Percentiles rank a stretch among this genome's conserved stretches.
These are phyloP conservation scores for Hirsutella thompsonii DNA, from an alignment of 2,329 filamentous ascomycete genomes.

Conservation along the genomic window DNA sequence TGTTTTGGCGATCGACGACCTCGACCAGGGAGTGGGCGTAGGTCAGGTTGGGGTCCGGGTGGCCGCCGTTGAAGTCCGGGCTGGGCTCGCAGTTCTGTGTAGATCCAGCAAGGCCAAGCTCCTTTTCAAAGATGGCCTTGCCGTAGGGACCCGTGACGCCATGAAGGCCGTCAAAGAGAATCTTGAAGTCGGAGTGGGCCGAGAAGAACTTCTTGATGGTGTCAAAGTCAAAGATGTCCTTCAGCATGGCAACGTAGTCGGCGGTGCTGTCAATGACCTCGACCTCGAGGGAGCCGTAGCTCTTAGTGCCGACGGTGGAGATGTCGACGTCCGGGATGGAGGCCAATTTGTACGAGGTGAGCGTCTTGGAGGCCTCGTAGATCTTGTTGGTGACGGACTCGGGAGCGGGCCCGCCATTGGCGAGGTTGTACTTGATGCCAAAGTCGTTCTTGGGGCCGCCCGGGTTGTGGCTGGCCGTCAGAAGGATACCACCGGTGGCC, in stretches of 20 bases:
- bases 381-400: conserved; percentile 98
- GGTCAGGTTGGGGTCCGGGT: conserved; percentile 95
- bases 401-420: conserved; percentile 90
- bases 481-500: conserved; percentile 88
- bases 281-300: conserved; percentile 77
- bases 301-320: conserved; percentile 66
- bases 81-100: conserved; percentile 88
- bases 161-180: conserved; percentile 87
- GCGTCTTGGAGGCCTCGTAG: conserved; percentile 77
- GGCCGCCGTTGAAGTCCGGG: conserved; percentile 92
- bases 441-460: conserved; percentile 93
- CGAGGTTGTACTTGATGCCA: conserved; percentile 98
- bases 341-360: conserved; percentile 85
- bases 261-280: conserved; percentile 88
- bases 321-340: conserved; percentile 82
- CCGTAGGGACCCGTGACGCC: conserved; percentile 96
- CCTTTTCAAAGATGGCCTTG: conserved; percentile 85
- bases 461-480: conserved; percentile 97
- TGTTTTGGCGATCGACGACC: conserved; percentile 76
- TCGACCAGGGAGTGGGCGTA: conserved; percentile 94
- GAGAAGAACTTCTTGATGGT: conserved; percentile 90
- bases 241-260: conserved; percentile 91
- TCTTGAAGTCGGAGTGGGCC: conserved; percentile 81
- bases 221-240: conserved; percentile 97
- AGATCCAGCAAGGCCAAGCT: conserved; percentile 66